These are phyloP conservation scores for Malus domestica DNA, from an alignment of 306 rosid genomes.

Conservation along the genomic window ASM211411v1 NC_041804.1:23770501-23771000, in stretches of 20 bases:
- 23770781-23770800: background rate
- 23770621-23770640: background rate
- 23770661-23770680: background rate
- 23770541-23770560: background rate
- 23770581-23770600: background rate
- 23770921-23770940: background rate
- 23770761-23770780: background rate
- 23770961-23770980: background rate
- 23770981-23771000: background rate
- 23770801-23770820: background rate
- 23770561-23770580: background rate
- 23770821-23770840: background rate
- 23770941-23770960: background rate
- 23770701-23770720: background rate
- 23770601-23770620: background rate
- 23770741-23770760: background rate
- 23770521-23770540: background rate
- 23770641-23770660: background rate
- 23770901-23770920: background rate
- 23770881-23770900: background rate
- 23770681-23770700: background rate
- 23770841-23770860: background rate
- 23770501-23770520: background rate
- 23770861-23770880: background rate
- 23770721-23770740: background rate